Evolutionary conservation across 1,284 basidiomycete genomes (phyloP).

Genomic region (Leucoagaricus sp.): DNA sequence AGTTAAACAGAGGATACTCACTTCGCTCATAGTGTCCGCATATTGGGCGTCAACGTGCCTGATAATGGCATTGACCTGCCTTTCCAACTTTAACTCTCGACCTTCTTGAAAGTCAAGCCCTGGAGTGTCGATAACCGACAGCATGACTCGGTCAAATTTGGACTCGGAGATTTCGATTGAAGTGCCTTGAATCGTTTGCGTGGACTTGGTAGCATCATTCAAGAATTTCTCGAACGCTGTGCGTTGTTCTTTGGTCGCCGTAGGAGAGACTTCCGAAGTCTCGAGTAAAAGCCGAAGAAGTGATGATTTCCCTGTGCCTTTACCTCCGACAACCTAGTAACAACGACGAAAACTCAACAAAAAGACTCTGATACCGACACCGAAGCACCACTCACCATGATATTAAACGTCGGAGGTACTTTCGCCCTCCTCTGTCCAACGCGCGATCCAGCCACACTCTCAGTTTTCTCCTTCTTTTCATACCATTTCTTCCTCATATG

Average conservation of each 20-base stretch:
- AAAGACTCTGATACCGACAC: constrained; percentile 14
- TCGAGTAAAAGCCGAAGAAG: constrained; percentile 68
- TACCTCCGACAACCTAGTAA: constrained; percentile 71
- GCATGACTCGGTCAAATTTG: constrained; percentile 68
- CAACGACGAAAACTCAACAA: not conserved
- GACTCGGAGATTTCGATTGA: constrained; percentile 80
- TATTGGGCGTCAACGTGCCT: constrained; percentile 78
- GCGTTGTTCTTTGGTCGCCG: constrained; percentile 68
- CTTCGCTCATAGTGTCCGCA: constrained; percentile 82
- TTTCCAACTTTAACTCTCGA: constrained; percentile 72
- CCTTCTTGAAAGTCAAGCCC: constrained; percentile 74
- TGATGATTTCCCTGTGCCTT: constrained; percentile 79
- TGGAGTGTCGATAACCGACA: constrained; percentile 81
- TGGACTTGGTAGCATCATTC: constrained; percentile 55
- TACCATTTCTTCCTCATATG: constrained; percentile 39
- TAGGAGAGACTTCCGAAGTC: constrained; percentile 75
- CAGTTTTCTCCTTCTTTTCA: constrained; percentile 43
- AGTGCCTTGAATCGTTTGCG: constrained; percentile 61
- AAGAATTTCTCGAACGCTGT: constrained; percentile 62
- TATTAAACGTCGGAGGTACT: constrained; percentile 76
- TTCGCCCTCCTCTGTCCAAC: constrained; percentile 60
- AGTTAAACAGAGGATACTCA: constrained; percentile 35
- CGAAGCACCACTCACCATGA: constrained; percentile 58
- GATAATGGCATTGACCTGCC: constrained; percentile 68
- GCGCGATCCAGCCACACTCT: constrained; percentile 42